These are phyloP conservation scores for Lagerstroemia speciosa DNA, from an alignment of 345 rosid genomes.

Conservation along the genomic window DNA sequence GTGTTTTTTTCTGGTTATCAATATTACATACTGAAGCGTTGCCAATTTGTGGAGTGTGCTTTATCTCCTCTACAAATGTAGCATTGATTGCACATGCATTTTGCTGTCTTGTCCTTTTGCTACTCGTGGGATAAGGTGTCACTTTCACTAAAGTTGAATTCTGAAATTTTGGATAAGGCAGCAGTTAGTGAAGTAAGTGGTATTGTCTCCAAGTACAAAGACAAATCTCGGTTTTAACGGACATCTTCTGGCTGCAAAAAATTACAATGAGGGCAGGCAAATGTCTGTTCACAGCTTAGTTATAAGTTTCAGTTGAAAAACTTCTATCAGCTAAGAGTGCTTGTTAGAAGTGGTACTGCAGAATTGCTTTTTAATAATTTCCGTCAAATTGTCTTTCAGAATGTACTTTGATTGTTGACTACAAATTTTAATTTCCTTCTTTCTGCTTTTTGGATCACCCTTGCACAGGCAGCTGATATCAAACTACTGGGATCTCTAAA, in stretches of 20 bases:
- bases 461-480: conserved; percentile 79
- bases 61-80: background rate
- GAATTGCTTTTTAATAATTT: background rate
- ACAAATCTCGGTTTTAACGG: background rate
- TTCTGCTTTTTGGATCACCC: conserved; percentile 4
- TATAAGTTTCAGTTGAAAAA: background rate
- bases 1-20: background rate
- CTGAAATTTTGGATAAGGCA: background rate
- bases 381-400: background rate
- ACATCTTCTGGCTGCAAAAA: background rate
- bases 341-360: background rate
- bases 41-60: background rate
- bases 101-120: background rate
- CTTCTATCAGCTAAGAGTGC: background rate
- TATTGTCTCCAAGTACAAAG: background rate
- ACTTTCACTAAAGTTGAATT: background rate
- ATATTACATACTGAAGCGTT: background rate
- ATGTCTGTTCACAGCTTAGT: background rate
- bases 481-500: conserved; percentile 79
- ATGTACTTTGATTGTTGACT: background rate
- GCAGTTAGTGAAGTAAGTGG: background rate
- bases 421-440: background rate
- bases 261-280: background rate
- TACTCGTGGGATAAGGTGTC: background rate
- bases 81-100: background rate